These are phyloP conservation scores for Bacidia rubella DNA, from an alignment of 495 filamentous ascomycete genomes.

Conservation along the genomic window DNA sequence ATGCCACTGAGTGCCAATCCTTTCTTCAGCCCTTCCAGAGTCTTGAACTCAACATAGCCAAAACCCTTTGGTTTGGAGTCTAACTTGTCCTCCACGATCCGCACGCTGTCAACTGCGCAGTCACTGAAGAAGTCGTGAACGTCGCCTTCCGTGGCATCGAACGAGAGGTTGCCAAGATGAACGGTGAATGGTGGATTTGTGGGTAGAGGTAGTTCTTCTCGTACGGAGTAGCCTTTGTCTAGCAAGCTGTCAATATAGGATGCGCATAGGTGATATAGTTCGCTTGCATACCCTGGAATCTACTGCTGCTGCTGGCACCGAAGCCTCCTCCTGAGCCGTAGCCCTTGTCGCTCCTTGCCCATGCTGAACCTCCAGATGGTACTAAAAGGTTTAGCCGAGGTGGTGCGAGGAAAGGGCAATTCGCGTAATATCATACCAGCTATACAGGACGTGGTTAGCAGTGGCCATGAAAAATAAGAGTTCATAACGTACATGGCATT, in stretches of 20 bases:
- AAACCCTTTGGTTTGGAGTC: slow-evolving; percentile 91
- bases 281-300: not conserved
- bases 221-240: slow-evolving; percentile 55
- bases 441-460: slow-evolving; percentile 8
- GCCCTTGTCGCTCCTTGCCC: slow-evolving; percentile 32
- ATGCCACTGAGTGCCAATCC: slow-evolving; percentile 70
- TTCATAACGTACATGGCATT: slow-evolving; percentile 32
- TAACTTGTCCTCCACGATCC: slow-evolving; percentile 90
- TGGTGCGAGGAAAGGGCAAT: not conserved
- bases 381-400: slow-evolving; percentile 22
- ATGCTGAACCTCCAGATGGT: slow-evolving; percentile 25
- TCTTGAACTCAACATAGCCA: slow-evolving; percentile 88
- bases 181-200: slow-evolving; percentile 86
- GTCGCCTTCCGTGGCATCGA: slow-evolving; percentile 70
- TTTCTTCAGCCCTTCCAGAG: slow-evolving; percentile 78
- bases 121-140: slow-evolving; percentile 72
- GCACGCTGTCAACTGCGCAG: slow-evolving; percentile 76
- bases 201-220: slow-evolving; percentile 75
- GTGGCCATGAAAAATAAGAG: not conserved
- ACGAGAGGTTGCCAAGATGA: slow-evolving; percentile 92
- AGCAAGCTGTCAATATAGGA: no score
- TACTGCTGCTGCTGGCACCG: slow-evolving; percentile 5
- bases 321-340: slow-evolving; percentile 11
- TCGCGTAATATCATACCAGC: slow-evolving; percentile 16
- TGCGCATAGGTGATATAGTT: no score